A percentile compares a stretch with the other conserved stretches of the same genome.
Evolutionary conservation across 228 moss, liverwort and hornwort genomes (phyloP).

Genomic region (Sphagnum magellanicum): DNA sequence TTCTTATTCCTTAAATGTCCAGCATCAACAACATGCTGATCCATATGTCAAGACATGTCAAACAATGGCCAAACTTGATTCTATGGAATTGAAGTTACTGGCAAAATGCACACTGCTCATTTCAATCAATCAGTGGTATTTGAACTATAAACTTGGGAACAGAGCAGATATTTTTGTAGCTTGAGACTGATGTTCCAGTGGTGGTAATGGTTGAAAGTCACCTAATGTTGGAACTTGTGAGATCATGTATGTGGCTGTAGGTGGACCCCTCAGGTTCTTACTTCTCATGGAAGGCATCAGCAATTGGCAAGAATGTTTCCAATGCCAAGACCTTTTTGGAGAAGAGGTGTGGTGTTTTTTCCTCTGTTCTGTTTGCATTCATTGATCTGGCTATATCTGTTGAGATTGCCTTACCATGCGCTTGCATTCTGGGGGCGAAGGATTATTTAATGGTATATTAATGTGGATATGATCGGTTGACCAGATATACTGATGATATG

Average conservation of each 20-base stretch:
- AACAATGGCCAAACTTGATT: no score
- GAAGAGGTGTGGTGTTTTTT: conserved; percentile 50
- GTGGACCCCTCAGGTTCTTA: conserved; percentile 98
- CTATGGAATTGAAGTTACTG: no score
- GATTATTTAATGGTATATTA: background rate
- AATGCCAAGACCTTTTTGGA: conserved; percentile 98
- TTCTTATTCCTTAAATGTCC: no score
- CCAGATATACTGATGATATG: conserved; percentile 94
- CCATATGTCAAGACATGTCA: no score
- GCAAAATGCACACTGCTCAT: no score
- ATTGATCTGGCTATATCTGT: background rate
- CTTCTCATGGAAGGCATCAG: conserved; percentile 99
- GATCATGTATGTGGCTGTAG: conserved; percentile 20
- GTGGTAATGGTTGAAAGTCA: no score
- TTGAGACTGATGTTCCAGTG: background rate
- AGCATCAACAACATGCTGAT: no score
- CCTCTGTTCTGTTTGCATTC: background rate
- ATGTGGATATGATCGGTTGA: conserved; percentile 4
- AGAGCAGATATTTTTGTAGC: background rate
- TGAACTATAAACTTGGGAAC: no score
- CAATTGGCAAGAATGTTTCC: conserved; percentile 97
- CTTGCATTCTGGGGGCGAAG: background rate
- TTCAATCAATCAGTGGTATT: no score
- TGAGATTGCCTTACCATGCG: background rate
- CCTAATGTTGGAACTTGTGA: no score